phyloP scores from a whole-genome alignment of 441 rosid species.

The Daphne laureola region DNA sequence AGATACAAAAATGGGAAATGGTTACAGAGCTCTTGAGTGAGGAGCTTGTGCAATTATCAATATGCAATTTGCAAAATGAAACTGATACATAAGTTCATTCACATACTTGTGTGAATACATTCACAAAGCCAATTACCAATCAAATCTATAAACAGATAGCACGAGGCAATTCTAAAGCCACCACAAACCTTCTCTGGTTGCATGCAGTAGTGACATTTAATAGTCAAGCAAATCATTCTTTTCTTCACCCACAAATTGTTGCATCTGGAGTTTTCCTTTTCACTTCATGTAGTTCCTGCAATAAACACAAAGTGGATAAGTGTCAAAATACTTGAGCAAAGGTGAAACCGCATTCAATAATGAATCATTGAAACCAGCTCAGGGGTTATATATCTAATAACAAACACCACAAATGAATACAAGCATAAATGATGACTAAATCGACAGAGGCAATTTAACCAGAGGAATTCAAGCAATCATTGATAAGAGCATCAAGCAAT shows the following conservation, averaged over 20 bases:
- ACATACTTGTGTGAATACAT: too few species aligned
- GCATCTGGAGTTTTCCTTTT: constrained; percentile 94
- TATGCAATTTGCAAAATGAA: neutral
- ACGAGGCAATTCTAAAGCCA: neutral
- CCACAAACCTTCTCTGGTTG: constrained; percentile 80
- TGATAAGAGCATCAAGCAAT: too few species aligned
- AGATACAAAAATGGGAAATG: neutral
- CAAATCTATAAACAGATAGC: too few species aligned
- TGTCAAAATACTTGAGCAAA: too few species aligned
- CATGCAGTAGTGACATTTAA: constrained; percentile 73
- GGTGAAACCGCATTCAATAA: too few species aligned
- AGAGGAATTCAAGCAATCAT: too few species aligned
- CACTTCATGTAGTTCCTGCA: constrained; percentile 73
- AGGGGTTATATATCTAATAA: constrained; percentile 47
- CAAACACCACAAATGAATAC: neutral
- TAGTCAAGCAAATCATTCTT: constrained; percentile 91
- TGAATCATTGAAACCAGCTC: too few species aligned
- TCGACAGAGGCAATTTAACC: neutral
- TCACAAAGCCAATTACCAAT: too few species aligned
- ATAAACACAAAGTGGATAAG: constrained; percentile 14
- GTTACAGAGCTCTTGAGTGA: too few species aligned
- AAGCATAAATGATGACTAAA: neutral
- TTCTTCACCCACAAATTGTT: constrained; percentile 96
- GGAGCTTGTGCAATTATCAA: too few species aligned
- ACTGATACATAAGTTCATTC: too few species aligned